Evolutionary conservation across 225 moss, liverwort and hornwort species (phyloP), one percentile per base, ranked within the genome.

Genomic region (Ulota crispa): DNA sequence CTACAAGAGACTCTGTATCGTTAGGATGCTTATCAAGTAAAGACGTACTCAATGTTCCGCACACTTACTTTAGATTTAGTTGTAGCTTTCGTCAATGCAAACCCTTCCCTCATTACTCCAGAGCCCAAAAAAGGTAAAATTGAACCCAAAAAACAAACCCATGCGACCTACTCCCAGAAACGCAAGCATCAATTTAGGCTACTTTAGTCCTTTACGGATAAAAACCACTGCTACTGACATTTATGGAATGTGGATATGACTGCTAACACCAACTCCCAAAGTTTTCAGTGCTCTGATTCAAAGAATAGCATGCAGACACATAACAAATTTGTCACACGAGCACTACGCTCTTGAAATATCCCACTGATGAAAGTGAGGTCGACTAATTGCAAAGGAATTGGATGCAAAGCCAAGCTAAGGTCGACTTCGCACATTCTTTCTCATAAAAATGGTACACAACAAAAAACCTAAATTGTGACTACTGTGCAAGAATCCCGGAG

Each of bases 391-490:
- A 77, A 21, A 77, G 73, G 24, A 80, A 37, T 78, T 41, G 32
- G 28, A 87, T 65, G 45, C 73, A 69, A 69, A 75, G 84, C 47
- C 76, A 69, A 47, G 41, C 67, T 77, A 59, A 41, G 50, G 39
- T 39, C 81, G 69, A 64, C 65, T 84, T 39, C 20, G 77, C 76
- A 76, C 57, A n/a, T 69, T 73, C 47, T 77, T 80, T 69, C 68
- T 75, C 83, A 52, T 47, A 64, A 83, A 80, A 80, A 85, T 83
- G 72, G 61, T 88, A 80, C 84, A 83, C 28, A 73, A 72, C 8
- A 80, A 82, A 76, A 82, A 56, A 50, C 72, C 85, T 85, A 85
- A 82, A 47, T 69, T 80, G 73, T 20, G 39, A 83, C 56, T 78
- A 57, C 80, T 68, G 50, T 65, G 83, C 75, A 75, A 62, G 74